These are phyloP conservation scores for Fusarium albidum DNA, from an alignment of 2,329 filamentous ascomycete species.

Conservation along the genomic window DNA sequence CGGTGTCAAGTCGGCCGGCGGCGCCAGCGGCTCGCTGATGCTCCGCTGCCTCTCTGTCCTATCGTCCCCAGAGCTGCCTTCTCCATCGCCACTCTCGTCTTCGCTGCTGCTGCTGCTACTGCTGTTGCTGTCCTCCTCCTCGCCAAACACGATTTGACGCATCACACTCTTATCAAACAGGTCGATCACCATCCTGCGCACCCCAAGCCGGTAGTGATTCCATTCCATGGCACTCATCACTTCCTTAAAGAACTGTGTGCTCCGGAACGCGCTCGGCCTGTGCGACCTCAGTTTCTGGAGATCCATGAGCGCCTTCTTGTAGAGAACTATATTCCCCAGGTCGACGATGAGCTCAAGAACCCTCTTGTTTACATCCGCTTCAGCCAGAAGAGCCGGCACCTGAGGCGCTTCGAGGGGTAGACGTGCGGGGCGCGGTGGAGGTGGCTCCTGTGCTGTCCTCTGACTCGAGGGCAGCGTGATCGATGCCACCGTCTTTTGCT, in stretches of 20 bases:
- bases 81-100: constrained; percentile 55
- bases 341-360: constrained; percentile 88
- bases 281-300: constrained; percentile 81
- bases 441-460: constrained; percentile 58
- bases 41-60: constrained; percentile 67
- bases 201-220: constrained; percentile 87
- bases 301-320: constrained; percentile 85
- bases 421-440: constrained; percentile 52
- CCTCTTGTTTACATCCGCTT: constrained; percentile 74
- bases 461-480: constrained; percentile 60
- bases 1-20: constrained; percentile 45
- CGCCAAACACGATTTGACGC: constrained; percentile 81
- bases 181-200: constrained; percentile 90
- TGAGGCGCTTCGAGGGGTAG: constrained; percentile 55
- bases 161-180: constrained; percentile 92
- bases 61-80: constrained; percentile 59
- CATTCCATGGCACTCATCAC: constrained; percentile 85
- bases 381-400: constrained; percentile 57
- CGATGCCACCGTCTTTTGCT: constrained; percentile 56
- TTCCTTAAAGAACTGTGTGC: constrained; percentile 81
- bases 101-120: constrained; percentile 61
- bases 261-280: constrained; percentile 77
- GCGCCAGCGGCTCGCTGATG: constrained; percentile 53
- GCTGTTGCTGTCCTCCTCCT: constrained; percentile 68
- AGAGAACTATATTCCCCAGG: constrained; percentile 91